phyloP scores from a whole-genome alignment of 495 filamentous ascomycete species.

The Penicillium alfredii region DNA sequence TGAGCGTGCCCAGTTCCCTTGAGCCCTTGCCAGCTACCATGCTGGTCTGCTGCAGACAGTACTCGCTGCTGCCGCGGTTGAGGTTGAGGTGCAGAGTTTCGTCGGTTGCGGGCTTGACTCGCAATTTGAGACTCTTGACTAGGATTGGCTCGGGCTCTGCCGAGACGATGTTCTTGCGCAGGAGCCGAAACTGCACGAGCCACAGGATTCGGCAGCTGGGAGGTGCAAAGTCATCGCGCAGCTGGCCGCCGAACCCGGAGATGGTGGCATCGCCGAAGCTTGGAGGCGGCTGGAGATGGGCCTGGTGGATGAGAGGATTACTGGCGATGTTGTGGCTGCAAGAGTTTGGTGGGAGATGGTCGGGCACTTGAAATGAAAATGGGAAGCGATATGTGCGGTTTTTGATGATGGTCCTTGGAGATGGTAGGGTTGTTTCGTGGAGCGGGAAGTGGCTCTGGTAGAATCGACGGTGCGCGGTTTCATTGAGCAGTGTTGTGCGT shows the following conservation, averaged over 20 bases:
- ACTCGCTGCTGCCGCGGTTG: constrained; percentile 46
- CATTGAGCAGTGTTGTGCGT: constrained; percentile 7
- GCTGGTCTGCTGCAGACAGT: constrained; percentile 58
- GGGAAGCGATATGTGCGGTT: constrained; percentile 55
- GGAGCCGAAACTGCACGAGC: constrained; percentile 48
- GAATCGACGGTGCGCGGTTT: constrained; percentile 34
- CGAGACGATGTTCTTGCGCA: constrained; percentile 48
- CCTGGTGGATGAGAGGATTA: constrained; percentile 46
- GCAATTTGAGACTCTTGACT: constrained; percentile 41
- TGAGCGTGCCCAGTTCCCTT: constrained; percentile 57
- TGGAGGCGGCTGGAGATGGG: constrained; percentile 65
- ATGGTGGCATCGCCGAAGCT: constrained; percentile 51
- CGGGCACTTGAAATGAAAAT: constrained; percentile 70
- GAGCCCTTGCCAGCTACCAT: constrained; percentile 26
- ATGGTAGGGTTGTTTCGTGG: constrained; percentile 51
- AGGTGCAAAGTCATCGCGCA: constrained; percentile 62
- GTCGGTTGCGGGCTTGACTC: constrained; percentile 55
- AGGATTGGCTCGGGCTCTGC: constrained; percentile 20
- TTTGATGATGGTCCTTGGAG: constrained; percentile 50
- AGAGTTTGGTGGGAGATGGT: constrained; percentile 51
- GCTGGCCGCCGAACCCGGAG: constrained; percentile 24
- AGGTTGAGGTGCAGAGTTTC: constrained; percentile 64
- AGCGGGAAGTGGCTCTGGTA: constrained; percentile 63
- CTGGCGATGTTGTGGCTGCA: constrained; percentile 41
- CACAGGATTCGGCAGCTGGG: constrained; percentile 62